phyloP scores from a whole-genome alignment of 352 stramenopile genomes.

The Halophytophthora polymorphica region DNA sequence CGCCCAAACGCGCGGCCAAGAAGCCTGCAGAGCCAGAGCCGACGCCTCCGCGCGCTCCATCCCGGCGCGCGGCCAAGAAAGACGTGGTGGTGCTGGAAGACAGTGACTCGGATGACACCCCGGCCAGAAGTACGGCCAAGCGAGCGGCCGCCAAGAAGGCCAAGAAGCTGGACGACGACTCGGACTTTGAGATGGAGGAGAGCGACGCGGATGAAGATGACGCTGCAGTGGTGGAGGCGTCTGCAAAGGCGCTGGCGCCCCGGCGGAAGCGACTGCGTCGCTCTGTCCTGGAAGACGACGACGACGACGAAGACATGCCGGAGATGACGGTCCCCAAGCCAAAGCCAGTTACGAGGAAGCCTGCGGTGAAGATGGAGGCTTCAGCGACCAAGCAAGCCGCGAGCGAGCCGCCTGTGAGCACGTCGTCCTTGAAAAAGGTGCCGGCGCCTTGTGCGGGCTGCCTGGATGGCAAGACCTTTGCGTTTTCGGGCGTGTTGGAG shows the following conservation, averaged over 20 bases:
- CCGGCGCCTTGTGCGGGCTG: conserved; percentile 54
- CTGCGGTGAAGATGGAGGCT: conserved; percentile 5
- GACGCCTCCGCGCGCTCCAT: conserved; percentile 17
- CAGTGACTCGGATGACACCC: conserved; percentile 43
- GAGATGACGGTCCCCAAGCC: conserved; percentile 9
- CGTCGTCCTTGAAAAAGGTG: conserved; percentile 34
- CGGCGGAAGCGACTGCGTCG: conserved; percentile 37
- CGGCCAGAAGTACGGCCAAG: conserved; percentile 22
- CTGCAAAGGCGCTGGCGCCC: conserved; percentile 2
- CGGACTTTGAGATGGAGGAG: conserved; percentile 35
- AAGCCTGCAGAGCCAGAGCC: conserved; percentile 29
- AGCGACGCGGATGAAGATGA: conserved; percentile 10
- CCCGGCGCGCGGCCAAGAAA: conserved; percentile 30
- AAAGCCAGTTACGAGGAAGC: conserved; percentile 1
- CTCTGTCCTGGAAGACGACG: conserved; percentile 21
- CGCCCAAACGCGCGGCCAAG: not conserved
- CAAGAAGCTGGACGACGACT: conserved; percentile 25
- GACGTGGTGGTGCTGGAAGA: conserved; percentile 55
- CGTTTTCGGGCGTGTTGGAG: conserved; percentile 67
- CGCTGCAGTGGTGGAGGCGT: conserved; percentile 11
- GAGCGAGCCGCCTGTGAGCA: not conserved
- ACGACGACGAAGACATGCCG: conserved; percentile 21
- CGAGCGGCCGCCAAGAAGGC: conserved; percentile 21
- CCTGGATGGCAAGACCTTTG: conserved; percentile 76
- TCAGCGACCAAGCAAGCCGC: conserved; percentile 2